Evolutionary conservation across 768 basidiomycete genomes (phyloP), one percentile per base, ranked within the genome.

Genomic region (Tylopilus sp.): DNA sequence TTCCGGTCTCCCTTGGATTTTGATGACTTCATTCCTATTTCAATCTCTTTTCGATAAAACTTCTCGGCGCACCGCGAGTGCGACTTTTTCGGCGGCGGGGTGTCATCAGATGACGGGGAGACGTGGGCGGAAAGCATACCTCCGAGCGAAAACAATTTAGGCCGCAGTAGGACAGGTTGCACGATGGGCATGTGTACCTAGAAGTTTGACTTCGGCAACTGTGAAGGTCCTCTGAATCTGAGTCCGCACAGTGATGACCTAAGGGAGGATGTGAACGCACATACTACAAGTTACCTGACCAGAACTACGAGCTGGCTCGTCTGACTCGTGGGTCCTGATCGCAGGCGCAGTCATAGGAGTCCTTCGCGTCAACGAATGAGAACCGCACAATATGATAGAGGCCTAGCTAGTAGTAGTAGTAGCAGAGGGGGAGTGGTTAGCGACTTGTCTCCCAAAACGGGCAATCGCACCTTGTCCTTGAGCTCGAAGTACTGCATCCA

Each of bases 81-180:
- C 43, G 71, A 62, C 88, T 66, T 52, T 35, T 30, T 48, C n/a
- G n/a, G n/a, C n/a, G n/a, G 15, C 11, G 12, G 46, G n/a, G 10
- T 9, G 10, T 35, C 45, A 23, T 57, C 41, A 47, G 48, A 33
- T 3, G 4, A 10, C 47, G 20, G 11, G 2, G 17, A 36, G n/a
- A 45, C 8, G 31, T 17, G 45, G 44, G 39, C 36, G 6, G 18
- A 49, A 50, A 25, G 65, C 78, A 54, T 67, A 86, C 87, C 69
- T 80, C 73, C 25, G 86, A 85, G 40, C 85, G 81, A 71, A 90
- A 94, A 69, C 91, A 94, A 11, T 73, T 71, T 26, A 92, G 66
- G 23, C 88, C 88, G 70, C 91, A 94, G 60, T 93, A 93, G 0
- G 79, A 78, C 23, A 86, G 71, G 61, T 92, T 92, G 71, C 91